Evolutionary conservation across 805 yeast species (phyloP), one percentile per base, ranked within the genome.

Genomic region (Wickerhamiella sorbophila): DNA sequence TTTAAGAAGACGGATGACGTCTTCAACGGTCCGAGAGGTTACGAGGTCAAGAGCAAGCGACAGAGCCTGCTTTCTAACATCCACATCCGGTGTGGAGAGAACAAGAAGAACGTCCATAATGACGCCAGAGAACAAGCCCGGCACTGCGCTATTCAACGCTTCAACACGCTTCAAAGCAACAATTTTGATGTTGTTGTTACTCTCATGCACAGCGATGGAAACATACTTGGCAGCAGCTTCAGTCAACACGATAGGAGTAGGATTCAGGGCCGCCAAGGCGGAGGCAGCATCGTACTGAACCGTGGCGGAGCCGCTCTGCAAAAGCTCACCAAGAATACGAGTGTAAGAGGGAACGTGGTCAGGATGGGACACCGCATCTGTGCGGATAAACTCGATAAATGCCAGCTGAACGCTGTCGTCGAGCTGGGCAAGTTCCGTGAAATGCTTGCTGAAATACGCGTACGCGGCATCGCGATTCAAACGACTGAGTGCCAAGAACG

Each of bases 101-200:
- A 87, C 81, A 53, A 93, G 75, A 58, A 91, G 69, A 40, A 93
- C 76, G 52, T 91, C 97, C 62, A 91, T 69, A 21, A 84, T 76
- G 48, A 82, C 70, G 44, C 82, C 93, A 56, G 83, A 87, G 50
- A 88, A 70, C 38, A 82, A 69, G 40, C 95, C 95, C 18, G 91
- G 88, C 57, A 78, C 74, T 47, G 70, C 71, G 47, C 66, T 65
- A 55, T 83, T 79, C 41, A 91, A 73, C 41, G 79, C 85, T 52
- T 73, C 74, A 46, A 91, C 77, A 60, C 93, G 75, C 57, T 85
- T 91, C 56, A 91, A 70, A 17, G 94, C 91, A 55, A 88, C 87
- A 50, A 91, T 72, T 63, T 93, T 93, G 53, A 88, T 87, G 56
- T 87, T 91, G 65, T 83, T 87, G 62, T 91, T 97, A n/a, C 94